These are phyloP conservation scores for Malus sylvestris DNA, from an alignment of 306 rosid genomes.

Conservation along the genomic window DNA sequence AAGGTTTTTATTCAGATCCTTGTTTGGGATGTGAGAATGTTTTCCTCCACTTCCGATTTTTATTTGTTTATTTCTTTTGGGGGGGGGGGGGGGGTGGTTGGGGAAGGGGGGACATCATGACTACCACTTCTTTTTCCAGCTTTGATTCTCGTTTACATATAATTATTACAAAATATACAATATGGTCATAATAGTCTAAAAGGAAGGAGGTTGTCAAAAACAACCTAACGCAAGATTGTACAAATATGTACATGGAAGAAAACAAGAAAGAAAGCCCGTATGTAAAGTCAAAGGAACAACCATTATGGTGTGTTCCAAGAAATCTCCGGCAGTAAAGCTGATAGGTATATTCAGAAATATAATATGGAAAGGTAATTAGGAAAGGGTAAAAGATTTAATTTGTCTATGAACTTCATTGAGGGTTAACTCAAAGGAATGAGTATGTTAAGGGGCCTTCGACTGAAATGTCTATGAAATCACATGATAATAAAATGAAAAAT, in stretches of 20 bases:
- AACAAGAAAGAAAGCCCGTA: neutral
- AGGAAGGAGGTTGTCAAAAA: neutral
- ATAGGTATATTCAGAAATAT: neutral
- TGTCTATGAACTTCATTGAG: neutral
- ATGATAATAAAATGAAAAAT: neutral
- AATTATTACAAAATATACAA: neutral
- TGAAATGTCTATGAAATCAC: neutral
- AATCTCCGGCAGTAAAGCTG: neutral
- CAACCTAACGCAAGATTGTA: neutral
- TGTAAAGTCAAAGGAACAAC: neutral
- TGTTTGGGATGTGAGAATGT: neutral
- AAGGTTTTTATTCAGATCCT: neutral
- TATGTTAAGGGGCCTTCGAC: neutral
- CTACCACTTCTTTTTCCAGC: neutral
- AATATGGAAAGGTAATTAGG: neutral
- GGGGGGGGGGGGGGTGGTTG: neutral
- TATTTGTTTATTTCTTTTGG: neutral
- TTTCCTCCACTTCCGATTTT: neutral
- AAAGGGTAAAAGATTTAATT: neutral
- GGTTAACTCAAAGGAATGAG: neutral
- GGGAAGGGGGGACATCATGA: neutral
- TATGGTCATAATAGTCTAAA: neutral
- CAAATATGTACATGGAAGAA: neutral
- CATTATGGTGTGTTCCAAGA: neutral
- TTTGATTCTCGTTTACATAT: neutral